Evolutionary conservation across 148 eudicot genomes (phyloP), one percentile per base, ranked within the genome.

Genomic region (Limonium bicolor): DNA sequence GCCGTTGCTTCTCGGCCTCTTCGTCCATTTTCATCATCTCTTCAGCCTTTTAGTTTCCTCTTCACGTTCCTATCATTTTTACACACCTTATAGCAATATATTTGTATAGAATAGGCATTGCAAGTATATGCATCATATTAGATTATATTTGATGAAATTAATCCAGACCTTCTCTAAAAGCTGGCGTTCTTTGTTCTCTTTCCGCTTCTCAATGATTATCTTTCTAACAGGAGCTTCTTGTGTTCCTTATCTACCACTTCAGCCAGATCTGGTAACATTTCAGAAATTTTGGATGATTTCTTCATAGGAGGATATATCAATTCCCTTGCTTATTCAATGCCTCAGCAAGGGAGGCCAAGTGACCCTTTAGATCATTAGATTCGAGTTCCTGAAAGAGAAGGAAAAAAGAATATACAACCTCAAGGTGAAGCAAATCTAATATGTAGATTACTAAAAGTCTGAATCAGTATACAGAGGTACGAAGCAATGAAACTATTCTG

Each of bases 241-340:
- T 88, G 97, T 38, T 88, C 97, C 61, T 72, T 88, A 47, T 83
- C 94, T n/a, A 88, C 83, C 24, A 68, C 63, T 33, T 83, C 97
- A 2, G 67, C 81, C 55, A 88, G 70, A 64, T 62, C 66, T 14
- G 97, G 76, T 23, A 83, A 66, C 56, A 65, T 54, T 38, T 74
- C 94, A 37, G 69, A 67, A 24, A 82, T 55, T 48, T 66, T 82
- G 27, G 78, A 61, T 35, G 62, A 56, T 47, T 69, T 80, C 42
- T 31, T 64, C 20, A 41, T 48, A 31, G 94, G 56, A 38, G 96
- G 73, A 53, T 53, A 64, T 28, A 88, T 83, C 92, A 80, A 71
- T 20, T 46, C 53, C 71, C 94, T 69, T 46, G 81, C 76, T 54
- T 80, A 58, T 65, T 74, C 37, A 88, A 68, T 6, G 74, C 65